Evolutionary conservation across 495 filamentous ascomycete species (phyloP), one percentile per base, ranked within the genome.

Genomic region (Penicillium longicatenatum): DNA sequence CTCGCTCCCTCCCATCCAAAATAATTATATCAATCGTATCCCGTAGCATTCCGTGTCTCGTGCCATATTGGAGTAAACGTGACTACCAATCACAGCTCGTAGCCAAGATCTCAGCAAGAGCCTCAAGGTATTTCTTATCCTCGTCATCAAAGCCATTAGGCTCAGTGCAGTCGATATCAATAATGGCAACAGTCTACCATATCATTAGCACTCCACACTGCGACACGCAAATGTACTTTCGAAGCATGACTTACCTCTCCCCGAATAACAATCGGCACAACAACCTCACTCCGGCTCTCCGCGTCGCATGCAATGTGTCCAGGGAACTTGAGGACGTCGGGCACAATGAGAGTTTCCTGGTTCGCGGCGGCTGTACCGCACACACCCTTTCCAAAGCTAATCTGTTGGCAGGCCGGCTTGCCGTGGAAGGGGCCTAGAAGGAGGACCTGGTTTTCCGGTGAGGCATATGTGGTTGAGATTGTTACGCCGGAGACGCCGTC

Each of bases 291-390:
- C 69, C 79, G 84, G 56, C 85, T 91, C 56, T 84, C 88, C 10
- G 81, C 83, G 73, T 97, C 93, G 67, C 93, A 97, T 6, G 93
- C 91, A 69, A 97, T 96, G 74, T 97, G 93, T 4, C 90, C 92
- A 3, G 90, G 88, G 67, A 96, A 96, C 42, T 73, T 57, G 21
- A 85, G 73, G 11, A 97, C 90, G 70, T 97, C 88, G 7, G 77
- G 73, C 6, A 97, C 89, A 4, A 96, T 64, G 51, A 93, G 82
- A 3, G 87, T 93, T 50, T 75, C 72, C 44, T 77, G 70, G 9
- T 75, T 84, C 22, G 75, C 65, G 0, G 90, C 92, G 3, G 91
- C 93, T 0, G 88, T 76, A 0, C 93, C 93, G 69, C 93, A 97
- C 4, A 97, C 93, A 9, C 93, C 93, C 22, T 82, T 81, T 0